These are phyloP conservation scores for Saccharomyces hybrid DNA, from an alignment of 1,139 yeast genomes.

Conservation along the genomic window DNA sequence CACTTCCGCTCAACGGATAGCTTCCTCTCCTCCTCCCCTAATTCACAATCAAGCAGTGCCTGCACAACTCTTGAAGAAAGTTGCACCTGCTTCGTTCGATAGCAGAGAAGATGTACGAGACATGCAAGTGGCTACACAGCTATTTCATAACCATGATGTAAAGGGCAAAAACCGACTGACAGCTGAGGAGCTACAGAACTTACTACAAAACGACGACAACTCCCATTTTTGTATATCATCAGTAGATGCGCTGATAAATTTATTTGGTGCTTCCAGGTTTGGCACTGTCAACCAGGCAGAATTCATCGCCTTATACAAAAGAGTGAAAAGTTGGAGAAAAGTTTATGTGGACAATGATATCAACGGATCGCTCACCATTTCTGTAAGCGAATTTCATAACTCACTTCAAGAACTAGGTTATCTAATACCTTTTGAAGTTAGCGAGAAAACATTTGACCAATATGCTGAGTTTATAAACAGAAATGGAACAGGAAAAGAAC, in stretches of 20 bases:
- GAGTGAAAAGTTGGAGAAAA: slow-evolving; percentile 31
- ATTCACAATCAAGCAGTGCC: neutral
- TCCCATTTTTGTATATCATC: slow-evolving; percentile 29
- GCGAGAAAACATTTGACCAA: slow-evolving; percentile 31
- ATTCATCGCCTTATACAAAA: slow-evolving; percentile 29
- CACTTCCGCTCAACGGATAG: neutral
- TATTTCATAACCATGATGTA: slow-evolving; percentile 29
- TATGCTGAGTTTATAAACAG: slow-evolving; percentile 29
- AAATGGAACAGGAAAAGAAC: slow-evolving; percentile 40
- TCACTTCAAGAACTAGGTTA: slow-evolving; percentile 31
- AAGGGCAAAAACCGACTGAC: slow-evolving; percentile 27
- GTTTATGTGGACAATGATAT: slow-evolving; percentile 33
- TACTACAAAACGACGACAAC: slow-evolving; percentile 31
- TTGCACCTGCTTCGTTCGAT: slow-evolving; percentile 3
- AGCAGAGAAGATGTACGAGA: slow-evolving; percentile 20
- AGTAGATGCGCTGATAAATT: slow-evolving; percentile 28
- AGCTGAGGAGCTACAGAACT: slow-evolving; percentile 29
- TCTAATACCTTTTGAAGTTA: slow-evolving; percentile 29
- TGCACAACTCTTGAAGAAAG: slow-evolving; percentile 2
- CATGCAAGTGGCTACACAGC: slow-evolving; percentile 22
- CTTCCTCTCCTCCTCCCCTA: neutral
- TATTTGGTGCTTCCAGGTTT: slow-evolving; percentile 31
- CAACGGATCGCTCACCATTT: slow-evolving; percentile 29
- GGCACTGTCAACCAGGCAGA: slow-evolving; percentile 30
- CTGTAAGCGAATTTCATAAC: slow-evolving; percentile 29